phyloP scores from a whole-genome alignment of 305 asterid species.

The Andrographis paniculata region DNA sequence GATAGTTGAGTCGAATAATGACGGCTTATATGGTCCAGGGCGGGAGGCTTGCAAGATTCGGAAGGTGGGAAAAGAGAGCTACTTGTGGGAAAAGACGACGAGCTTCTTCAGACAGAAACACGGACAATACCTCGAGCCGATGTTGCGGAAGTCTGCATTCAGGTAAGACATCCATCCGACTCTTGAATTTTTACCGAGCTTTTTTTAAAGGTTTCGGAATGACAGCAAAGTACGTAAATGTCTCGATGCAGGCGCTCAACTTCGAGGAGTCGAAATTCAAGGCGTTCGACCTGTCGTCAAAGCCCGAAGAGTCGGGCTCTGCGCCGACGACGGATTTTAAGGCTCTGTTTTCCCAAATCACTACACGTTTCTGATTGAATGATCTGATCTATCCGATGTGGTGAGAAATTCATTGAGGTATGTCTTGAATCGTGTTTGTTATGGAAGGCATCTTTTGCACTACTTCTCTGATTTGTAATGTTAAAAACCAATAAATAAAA shows the following conservation, averaged over 20 bases:
- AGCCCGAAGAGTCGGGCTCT: conserved; percentile 80
- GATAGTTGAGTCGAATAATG: too few relatives aligned
- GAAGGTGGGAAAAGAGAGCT: conserved; percentile 84
- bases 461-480: too few relatives aligned
- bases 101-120: conserved; percentile 74
- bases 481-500: too few relatives aligned
- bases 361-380: conserved; percentile 50
- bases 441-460: too few relatives aligned
- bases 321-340: conserved; percentile 73
- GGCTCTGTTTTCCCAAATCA: conserved; percentile 67
- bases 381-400: too few relatives aligned
- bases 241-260: conserved; percentile 47
- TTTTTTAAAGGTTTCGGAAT: too few relatives aligned
- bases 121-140: conserved; percentile 68
- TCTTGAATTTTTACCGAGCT: background rate
- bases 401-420: too few relatives aligned
- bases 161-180: conserved; percentile 30
- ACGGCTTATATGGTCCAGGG: conserved; percentile 33
- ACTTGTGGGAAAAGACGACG: conserved; percentile 81
- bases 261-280: conserved; percentile 78
- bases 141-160: conserved; percentile 89
- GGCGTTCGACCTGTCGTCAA: conserved; percentile 86
- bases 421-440: too few relatives aligned
- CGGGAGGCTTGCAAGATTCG: conserved; percentile 90
- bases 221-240: too few relatives aligned